A percentile compares a stretch with the other conserved stretches of the same genome.
Conservation (phyloP, 2,329 filamentous ascomycete genomes). For the Calonectria pseudoreteaudii region DNA sequence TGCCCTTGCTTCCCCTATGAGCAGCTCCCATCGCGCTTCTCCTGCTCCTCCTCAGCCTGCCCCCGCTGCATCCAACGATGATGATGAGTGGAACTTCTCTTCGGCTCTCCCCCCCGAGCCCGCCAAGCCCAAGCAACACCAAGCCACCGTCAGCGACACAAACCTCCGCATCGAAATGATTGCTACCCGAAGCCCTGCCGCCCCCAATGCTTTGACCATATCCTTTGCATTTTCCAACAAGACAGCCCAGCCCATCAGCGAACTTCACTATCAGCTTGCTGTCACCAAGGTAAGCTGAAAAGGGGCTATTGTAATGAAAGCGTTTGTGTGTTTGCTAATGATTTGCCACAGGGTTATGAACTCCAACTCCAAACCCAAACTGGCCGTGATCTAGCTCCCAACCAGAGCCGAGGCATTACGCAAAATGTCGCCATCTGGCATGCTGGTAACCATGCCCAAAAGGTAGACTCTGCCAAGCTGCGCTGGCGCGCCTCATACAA, state of each 20-base stretch:
- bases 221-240: slow-evolving; percentile 88
- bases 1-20: slow-evolving; percentile 52
- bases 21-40: slow-evolving; percentile 43
- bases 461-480: slow-evolving; percentile 86
- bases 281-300: slow-evolving; percentile 81
- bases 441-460: slow-evolving; percentile 74
- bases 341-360: slow-evolving; percentile 73
- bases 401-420: slow-evolving; percentile 79
- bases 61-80: slow-evolving; percentile 62
- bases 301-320: too few species aligned
- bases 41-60: slow-evolving; percentile 41
- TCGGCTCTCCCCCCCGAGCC: slow-evolving; percentile 80
- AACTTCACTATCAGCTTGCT: slow-evolving; percentile 91
- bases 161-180: slow-evolving; percentile 79
- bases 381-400: slow-evolving; percentile 79
- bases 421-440: slow-evolving; percentile 83
- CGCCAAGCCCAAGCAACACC: slow-evolving; percentile 69
- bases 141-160: slow-evolving; percentile 76
- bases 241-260: slow-evolving; percentile 75
- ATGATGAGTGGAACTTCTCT: slow-evolving; percentile 95
- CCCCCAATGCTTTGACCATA: slow-evolving; percentile 73
- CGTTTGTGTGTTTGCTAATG: neutral
- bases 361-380: slow-evolving; percentile 88
- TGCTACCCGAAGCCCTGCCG: slow-evolving; percentile 68
- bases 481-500: slow-evolving; percentile 89